A percentile compares a stretch with the other conserved stretches of the same genome.
These are phyloP conservation scores for Allium fistulosum DNA, from an alignment of 106 monocot genomes.

Conservation along the genomic window DNA sequence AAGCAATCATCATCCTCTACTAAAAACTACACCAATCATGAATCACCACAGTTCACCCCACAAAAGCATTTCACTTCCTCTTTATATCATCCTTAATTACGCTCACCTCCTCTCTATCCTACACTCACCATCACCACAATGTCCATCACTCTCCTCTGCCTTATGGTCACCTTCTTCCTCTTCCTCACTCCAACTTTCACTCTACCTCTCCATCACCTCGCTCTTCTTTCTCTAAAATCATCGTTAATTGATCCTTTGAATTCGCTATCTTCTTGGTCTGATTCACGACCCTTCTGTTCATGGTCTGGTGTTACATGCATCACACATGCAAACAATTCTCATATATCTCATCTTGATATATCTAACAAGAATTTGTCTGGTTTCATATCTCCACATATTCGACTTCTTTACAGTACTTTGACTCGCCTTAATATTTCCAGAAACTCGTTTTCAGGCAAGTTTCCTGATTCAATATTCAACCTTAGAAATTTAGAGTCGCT, in stretches of 20 bases:
- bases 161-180: background rate
- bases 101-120: background rate
- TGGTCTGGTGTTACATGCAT: conserved; percentile 59
- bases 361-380: conserved; percentile 69
- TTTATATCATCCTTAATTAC: background rate
- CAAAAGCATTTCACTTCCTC: background rate
- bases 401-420: conserved; percentile 32
- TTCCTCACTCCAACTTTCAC: conserved; percentile 4
- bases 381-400: conserved; percentile 38
- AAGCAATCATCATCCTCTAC: background rate
- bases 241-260: conserved; percentile 55
- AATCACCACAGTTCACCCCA: background rate
- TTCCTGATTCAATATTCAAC: conserved; percentile 47
- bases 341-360: conserved; percentile 47
- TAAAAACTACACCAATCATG: background rate
- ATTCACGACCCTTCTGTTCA: conserved; percentile 42
- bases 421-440: conserved; percentile 65
- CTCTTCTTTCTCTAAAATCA: conserved; percentile 65
- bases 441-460: conserved; percentile 57
- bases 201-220: conserved; percentile 29
- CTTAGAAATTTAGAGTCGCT: conserved; percentile 43
- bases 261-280: conserved; percentile 45
- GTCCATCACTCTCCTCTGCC: background rate
- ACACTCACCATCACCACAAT: background rate
- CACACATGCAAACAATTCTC: conserved; percentile 6